Conservation (phyloP, 345 rosid genomes). For the Populus pruinosa region DNA sequence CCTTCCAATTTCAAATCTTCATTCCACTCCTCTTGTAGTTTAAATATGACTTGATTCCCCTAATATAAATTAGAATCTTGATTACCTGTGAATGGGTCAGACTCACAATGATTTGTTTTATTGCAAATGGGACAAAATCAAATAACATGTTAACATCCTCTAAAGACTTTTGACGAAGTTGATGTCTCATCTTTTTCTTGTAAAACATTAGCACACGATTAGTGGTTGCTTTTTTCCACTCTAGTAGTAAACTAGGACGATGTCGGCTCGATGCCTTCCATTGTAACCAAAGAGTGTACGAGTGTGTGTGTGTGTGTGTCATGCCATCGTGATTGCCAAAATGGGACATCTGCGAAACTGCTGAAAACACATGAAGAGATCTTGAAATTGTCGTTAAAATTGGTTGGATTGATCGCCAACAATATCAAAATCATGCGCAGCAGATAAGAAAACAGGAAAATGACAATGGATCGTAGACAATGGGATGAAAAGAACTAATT, state of each 20-base stretch:
- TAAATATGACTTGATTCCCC: background rate
- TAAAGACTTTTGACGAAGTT: background rate
- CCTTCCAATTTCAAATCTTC: background rate
- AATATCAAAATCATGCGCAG: background rate
- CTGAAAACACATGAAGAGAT: background rate
- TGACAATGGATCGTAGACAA: too few species aligned
- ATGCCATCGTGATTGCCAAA: background rate
- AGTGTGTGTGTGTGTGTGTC: too few species aligned
- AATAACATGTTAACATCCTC: too few species aligned
- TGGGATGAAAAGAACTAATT: background rate
- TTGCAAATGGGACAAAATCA: background rate
- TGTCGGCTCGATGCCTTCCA: background rate
- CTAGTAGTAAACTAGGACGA: background rate
- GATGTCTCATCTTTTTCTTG: background rate
- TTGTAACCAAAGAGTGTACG: background rate
- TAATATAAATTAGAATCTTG: background rate
- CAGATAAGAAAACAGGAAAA: background rate
- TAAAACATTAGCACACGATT: background rate
- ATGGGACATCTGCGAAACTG: background rate
- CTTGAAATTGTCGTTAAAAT: background rate
- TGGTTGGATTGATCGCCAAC: conserved; percentile 8
- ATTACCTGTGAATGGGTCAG: background rate
- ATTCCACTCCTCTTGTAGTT: background rate
- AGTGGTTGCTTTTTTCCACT: background rate
- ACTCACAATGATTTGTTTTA: background rate